A percentile compares a stretch with the other conserved stretches of the same genome.
Conservation (phyloP, 768 basidiomycete genomes). For the Tricholoma bakamatsutake region DNA sequence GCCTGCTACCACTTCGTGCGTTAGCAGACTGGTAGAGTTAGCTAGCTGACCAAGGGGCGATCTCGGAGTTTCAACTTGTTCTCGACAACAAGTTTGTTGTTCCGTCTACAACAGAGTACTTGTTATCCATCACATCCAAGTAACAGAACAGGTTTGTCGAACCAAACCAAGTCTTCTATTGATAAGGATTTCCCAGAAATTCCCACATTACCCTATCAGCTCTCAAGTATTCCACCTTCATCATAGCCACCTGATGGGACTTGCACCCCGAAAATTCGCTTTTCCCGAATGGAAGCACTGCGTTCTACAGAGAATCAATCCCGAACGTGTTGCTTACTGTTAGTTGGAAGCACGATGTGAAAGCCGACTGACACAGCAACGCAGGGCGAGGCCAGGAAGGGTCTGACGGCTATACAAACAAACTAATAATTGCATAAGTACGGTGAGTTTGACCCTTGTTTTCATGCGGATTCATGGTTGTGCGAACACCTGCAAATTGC, state of each 20-base stretch:
- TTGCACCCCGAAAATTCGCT: slow-evolving; percentile 32
- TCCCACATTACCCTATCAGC: slow-evolving; percentile 21
- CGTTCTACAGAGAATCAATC: slow-evolving; percentile 33
- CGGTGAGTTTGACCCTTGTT: slow-evolving; percentile 22
- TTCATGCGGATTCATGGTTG: background rate
- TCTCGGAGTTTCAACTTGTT: too few species aligned
- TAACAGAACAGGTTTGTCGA: slow-evolving; percentile 28
- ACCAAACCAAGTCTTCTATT: slow-evolving; percentile 34
- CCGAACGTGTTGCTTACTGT: slow-evolving; percentile 28
- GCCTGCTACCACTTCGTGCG: too few species aligned
- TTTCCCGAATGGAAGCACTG: slow-evolving; percentile 28
- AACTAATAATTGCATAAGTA: slow-evolving; percentile 31
- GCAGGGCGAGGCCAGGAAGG: slow-evolving; percentile 20
- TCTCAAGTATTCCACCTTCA: slow-evolving; percentile 18
- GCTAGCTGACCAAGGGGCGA: too few species aligned
- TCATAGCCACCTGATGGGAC: slow-evolving; percentile 8
- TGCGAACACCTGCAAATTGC: too few species aligned
- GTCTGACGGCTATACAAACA: slow-evolving; percentile 5
- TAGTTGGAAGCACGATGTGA: slow-evolving; percentile 28
- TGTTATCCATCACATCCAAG: background rate
- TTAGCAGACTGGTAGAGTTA: too few species aligned
- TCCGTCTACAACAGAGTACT: background rate
- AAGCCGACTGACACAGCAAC: slow-evolving; percentile 17
- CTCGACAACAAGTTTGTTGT: background rate
- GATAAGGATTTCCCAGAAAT: slow-evolving; percentile 35